phyloP scores from a whole-genome alignment of 345 rosid species.

The Hibiscus trionum region DNA sequence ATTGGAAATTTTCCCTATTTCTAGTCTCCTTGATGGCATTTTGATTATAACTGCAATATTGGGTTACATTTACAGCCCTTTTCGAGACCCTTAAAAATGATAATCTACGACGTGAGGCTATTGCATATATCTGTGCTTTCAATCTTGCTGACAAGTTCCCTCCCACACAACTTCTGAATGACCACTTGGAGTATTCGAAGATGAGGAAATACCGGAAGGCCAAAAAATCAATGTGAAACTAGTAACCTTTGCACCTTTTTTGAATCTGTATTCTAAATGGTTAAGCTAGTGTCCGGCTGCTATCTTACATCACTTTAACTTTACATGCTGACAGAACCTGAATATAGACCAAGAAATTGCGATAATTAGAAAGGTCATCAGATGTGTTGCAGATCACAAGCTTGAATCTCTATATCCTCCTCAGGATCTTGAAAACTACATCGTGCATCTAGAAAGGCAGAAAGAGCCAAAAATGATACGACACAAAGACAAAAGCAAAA shows the following conservation, averaged over 20 bases:
- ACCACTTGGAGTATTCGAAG: constrained; percentile 9
- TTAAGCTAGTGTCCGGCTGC: background rate
- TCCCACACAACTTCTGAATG: constrained; percentile 20
- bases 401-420: too few species aligned
- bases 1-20: background rate
- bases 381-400: constrained; percentile 23
- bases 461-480: background rate
- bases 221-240: constrained; percentile 5
- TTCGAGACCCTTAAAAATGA: background rate
- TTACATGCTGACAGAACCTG: constrained; percentile 18
- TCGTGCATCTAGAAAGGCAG: constrained; percentile 14
- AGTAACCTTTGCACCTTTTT: background rate
- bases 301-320: background rate
- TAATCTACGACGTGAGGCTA: constrained; percentile 17
- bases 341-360: constrained; percentile 19
- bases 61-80: constrained; percentile 4
- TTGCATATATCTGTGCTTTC: constrained; percentile 27
- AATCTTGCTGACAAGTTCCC: constrained; percentile 24
- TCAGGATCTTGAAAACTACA: constrained; percentile 1
- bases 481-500: background rate
- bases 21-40: background rate
- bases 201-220: constrained; percentile 2
- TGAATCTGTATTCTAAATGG: background rate
- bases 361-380: constrained; percentile 12
- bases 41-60: background rate